Percentiles rank a stretch among this genome's conserved stretches.
Evolutionary conservation across 371 early-diverging fungal genomes (phyloP).

Genomic region (Haplosporangium sp.): DNA sequence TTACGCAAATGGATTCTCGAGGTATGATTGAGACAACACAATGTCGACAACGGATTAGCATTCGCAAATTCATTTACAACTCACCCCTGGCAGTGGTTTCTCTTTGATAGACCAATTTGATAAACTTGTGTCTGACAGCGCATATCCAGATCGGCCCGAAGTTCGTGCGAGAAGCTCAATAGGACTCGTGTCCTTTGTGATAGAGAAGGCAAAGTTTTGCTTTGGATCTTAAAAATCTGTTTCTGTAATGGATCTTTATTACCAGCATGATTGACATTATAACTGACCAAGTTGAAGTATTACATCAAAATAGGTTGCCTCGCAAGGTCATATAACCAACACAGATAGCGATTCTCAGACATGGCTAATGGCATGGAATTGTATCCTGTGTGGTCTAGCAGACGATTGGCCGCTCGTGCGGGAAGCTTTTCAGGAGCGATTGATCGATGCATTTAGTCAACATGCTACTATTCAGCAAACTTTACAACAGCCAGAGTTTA

Average conservation of each 20-base stretch:
- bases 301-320: neutral
- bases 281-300: neutral
- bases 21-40: conserved; percentile 11
- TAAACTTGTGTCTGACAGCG: conserved; percentile 19
- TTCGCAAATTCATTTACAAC: neutral
- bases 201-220: conserved; percentile 7
- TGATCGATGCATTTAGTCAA: conserved; percentile 9
- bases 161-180: conserved; percentile 41
- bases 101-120: conserved; percentile 20
- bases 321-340: neutral
- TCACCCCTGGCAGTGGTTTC: neutral
- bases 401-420: conserved; percentile 47
- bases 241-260: neutral
- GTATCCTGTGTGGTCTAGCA: conserved; percentile 17
- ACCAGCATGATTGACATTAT: neutral
- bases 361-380: conserved; percentile 19
- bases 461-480: neutral
- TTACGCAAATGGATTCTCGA: conserved; percentile 7
- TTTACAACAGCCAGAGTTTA: neutral
- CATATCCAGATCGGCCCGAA: conserved; percentile 33
- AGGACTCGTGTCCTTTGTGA: conserved; percentile 27
- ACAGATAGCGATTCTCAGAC: neutral
- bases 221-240: neutral
- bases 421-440: conserved; percentile 42
- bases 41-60: neutral